Evolutionary conservation across 2,329 filamentous ascomycete species (phyloP), one percentile per base, ranked within the genome.

Genomic region (Neofusicoccum umdonicola): DNA sequence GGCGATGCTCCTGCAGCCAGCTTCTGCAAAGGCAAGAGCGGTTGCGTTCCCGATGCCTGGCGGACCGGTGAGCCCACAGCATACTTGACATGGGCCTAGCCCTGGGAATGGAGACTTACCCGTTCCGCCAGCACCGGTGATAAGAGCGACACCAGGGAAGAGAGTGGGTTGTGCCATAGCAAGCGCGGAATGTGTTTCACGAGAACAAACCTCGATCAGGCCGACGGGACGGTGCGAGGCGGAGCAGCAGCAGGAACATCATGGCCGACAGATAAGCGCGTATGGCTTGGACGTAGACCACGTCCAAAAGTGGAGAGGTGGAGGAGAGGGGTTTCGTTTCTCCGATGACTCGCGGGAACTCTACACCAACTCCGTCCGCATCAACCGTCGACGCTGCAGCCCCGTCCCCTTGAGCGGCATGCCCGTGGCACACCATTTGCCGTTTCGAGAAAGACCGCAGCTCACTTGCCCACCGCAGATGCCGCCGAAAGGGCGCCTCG

Each of bases 1-100:
- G 51, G 81, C 83, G 12, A 87, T 77, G n/a, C 74, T 75, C 0
- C 78, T 71, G 70, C 84, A 85, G 12, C 84, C 84, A 0, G 80
- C 80, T 2, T 71, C 73, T 1, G 79, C 83, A 69, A 87, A 85
- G 0, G 79, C 82, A 64, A 73, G 80, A 9, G 81, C 82, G 1
- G 84, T 80, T 1, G 84, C 84, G 2, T 81, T 82, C 2, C 85
- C 85, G 66, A 87, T 87, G 37, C 85, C 85, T 85, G 42, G 2
- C 8, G 39, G 17, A 4, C 31, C 67, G 8, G 68, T 63, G 39
- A 67, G 42, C 44, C 22, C 39, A 12, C 8, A 12, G 11, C 19
- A 41, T 37, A 1, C 11, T 19, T 41, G 11, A 7, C 27, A 4
- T 6, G 6, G 4, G 27, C 7, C 27, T 31, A 31, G 4, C 7